These are phyloP conservation scores for Graphilbum fragrans DNA, from an alignment of 2,329 filamentous ascomycete species.

Conservation along the genomic window DNA sequence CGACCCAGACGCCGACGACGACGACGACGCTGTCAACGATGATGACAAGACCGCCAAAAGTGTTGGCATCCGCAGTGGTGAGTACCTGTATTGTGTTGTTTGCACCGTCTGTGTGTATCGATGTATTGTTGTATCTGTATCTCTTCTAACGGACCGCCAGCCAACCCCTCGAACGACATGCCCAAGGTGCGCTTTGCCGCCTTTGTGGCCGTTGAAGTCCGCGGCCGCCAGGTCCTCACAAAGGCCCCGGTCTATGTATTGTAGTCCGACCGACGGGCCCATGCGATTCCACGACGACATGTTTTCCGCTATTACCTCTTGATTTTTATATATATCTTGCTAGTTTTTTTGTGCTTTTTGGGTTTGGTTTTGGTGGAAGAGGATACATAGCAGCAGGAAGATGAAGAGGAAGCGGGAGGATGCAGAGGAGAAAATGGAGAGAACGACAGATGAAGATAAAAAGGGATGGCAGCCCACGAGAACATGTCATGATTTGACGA, in stretches of 20 bases:
- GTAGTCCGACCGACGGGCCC: conserved; percentile 11
- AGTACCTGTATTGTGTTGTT: not conserved
- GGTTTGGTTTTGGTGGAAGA: not conserved
- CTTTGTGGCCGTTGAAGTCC: conserved; percentile 63
- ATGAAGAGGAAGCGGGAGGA: too few relatives aligned
- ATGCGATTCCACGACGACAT: not conserved
- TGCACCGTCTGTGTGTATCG: not conserved
- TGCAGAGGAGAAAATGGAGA: too few relatives aligned
- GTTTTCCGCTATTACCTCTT: not conserved
- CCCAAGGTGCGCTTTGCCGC: conserved; percentile 60
- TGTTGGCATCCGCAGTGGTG: conserved; percentile 17
- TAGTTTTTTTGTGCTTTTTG: not conserved
- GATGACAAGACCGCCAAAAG: conserved; percentile 21
- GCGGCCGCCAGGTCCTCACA: conserved; percentile 60
- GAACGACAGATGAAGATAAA: too few relatives aligned
- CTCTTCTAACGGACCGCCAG: not conserved
- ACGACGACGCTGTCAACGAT: conserved; percentile 22
- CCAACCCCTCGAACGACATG: conserved; percentile 28
- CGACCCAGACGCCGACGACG: conserved; percentile 18
- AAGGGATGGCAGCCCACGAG: too few relatives aligned
- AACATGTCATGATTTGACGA: too few relatives aligned
- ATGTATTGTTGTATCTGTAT: not conserved
- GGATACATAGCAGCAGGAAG: too few relatives aligned
- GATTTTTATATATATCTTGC: not conserved
- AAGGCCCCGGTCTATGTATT: conserved; percentile 65